phyloP scores from a whole-genome alignment of 805 yeast species.

The Candida loeiensis region DNA sequence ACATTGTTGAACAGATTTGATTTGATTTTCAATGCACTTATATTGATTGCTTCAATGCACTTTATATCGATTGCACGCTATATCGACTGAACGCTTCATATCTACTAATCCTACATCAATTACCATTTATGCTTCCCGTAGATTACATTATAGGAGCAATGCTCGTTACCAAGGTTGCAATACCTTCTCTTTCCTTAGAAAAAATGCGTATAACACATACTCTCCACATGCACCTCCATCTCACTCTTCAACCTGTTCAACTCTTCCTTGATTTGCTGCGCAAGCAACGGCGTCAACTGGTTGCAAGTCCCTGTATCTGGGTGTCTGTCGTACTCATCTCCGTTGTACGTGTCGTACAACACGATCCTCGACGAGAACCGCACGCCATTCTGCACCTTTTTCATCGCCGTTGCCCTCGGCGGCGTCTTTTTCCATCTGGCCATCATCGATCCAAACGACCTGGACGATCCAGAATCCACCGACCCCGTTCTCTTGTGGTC shows the following conservation, averaged over 20 bases:
- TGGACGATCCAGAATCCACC: conserved; percentile 29
- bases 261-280: conserved; percentile 83
- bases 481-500: conserved; percentile 29
- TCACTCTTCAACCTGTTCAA: conserved; percentile 71
- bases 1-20: too few relatives aligned
- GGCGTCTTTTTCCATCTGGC: conserved; percentile 24
- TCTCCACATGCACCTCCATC: conserved; percentile 81
- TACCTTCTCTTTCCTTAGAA: too few relatives aligned
- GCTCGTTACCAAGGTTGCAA: too few relatives aligned
- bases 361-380: conserved; percentile 78
- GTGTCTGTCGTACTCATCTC: conserved; percentile 84
- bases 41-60: too few relatives aligned
- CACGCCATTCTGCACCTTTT: conserved; percentile 30
- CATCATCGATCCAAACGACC: conserved; percentile 30
- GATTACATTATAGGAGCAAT: too few relatives aligned
- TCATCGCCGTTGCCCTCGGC: background rate
- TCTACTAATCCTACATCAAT: too few relatives aligned
- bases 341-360: conserved; percentile 79
- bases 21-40: too few relatives aligned
- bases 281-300: conserved; percentile 80
- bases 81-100: too few relatives aligned
- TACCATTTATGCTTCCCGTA: too few relatives aligned
- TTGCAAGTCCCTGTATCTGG: conserved; percentile 94
- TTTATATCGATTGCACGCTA: too few relatives aligned
- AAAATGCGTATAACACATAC: conserved; percentile 81